A percentile compares a stretch with the other conserved stretches of the same genome.
These are phyloP conservation scores for Juglanconis oblonga DNA, from an alignment of 2,329 filamentous ascomycete species.

Conservation along the genomic window DNA sequence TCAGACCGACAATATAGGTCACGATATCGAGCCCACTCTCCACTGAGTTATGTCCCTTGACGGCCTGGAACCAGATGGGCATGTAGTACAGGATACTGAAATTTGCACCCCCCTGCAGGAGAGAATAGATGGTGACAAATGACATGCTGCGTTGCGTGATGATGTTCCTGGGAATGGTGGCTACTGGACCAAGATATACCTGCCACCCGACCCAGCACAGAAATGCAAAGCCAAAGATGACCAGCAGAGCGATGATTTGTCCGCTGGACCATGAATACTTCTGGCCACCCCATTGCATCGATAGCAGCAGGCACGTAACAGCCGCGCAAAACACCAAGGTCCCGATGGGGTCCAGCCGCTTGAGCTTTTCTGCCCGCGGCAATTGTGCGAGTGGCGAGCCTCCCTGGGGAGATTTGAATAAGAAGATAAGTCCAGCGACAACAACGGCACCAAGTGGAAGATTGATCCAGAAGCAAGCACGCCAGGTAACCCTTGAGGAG, in stretches of 20 bases:
- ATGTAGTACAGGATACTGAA: constrained; percentile 31
- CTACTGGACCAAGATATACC: background rate
- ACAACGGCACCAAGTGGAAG: too few relatives aligned
- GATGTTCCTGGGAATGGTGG: constrained; percentile 39
- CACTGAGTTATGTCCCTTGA: constrained; percentile 28
- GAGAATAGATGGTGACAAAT: constrained; percentile 29
- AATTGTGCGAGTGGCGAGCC: too few relatives aligned
- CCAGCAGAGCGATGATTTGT: constrained; percentile 36
- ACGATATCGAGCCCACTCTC: constrained; percentile 38
- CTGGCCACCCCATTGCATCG: constrained; percentile 40
- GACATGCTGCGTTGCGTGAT: constrained; percentile 36
- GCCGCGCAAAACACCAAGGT: constrained; percentile 22
- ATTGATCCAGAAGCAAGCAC: too few relatives aligned
- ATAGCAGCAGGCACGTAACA: constrained; percentile 42
- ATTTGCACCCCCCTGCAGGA: constrained; percentile 29
- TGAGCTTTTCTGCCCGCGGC: background rate
- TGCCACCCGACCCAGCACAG: background rate
- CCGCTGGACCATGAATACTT: constrained; percentile 22
- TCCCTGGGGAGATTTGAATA: too few relatives aligned
- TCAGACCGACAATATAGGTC: constrained; percentile 35
- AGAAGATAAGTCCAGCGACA: too few relatives aligned
- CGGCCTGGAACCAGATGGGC: constrained; percentile 32
- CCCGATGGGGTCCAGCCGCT: constrained; percentile 20
- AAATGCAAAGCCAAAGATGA: constrained; percentile 32
- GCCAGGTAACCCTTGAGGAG: too few relatives aligned